phyloP scores from a whole-genome alignment of 2,329 filamentous ascomycete genomes.

The Diaporthe batatas region DNA sequence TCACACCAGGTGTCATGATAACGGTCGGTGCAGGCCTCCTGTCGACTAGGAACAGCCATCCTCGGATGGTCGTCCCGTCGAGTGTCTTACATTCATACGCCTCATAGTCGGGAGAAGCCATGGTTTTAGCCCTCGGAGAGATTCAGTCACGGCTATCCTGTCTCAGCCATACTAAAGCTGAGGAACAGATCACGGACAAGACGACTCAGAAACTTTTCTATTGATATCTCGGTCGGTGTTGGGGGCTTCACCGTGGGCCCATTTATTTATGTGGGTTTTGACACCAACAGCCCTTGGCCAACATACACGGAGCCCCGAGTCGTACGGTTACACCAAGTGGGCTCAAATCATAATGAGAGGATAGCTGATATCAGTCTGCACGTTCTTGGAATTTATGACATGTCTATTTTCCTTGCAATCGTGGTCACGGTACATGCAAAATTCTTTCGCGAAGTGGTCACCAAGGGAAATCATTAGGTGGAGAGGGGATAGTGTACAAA shows the following conservation, averaged over 20 bases:
- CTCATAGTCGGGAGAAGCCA: background rate
- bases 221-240: background rate
- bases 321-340: background rate
- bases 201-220: background rate
- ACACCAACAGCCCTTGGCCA: background rate
- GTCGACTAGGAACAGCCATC: background rate
- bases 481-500: background rate
- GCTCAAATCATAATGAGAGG: background rate
- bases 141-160: background rate
- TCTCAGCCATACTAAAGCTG: background rate
- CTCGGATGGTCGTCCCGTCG: background rate
- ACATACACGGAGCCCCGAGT: background rate
- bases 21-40: background rate
- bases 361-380: background rate
- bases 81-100: conserved; percentile 4
- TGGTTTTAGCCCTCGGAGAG: background rate
- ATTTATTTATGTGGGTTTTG: background rate
- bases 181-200: background rate
- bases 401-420: background rate
- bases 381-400: background rate
- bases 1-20: conserved; percentile 16
- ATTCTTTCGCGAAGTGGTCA: background rate
- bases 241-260: background rate
- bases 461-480: accelerated
- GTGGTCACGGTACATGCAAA: background rate